Evolutionary conservation across 495 filamentous ascomycete species (phyloP), one percentile per base, ranked within the genome.

Genomic region (Podospora appendiculata): DNA sequence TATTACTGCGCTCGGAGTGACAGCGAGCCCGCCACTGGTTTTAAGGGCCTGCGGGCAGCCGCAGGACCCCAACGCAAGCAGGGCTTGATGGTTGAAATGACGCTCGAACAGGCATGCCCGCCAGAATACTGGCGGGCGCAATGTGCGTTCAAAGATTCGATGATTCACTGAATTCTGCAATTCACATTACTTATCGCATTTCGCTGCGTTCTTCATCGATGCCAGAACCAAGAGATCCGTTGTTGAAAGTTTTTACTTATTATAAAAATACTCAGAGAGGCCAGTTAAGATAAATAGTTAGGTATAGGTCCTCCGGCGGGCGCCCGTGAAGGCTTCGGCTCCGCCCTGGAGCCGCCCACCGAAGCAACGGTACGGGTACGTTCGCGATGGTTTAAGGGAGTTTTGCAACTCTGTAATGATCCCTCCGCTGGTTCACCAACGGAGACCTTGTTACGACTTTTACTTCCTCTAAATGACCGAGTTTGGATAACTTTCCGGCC

Each of bases 391-490:
- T 64, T 72, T 51, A 11, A 13, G 54, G 58, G 61, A 56, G 58
- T 62, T 56, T 47, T 58, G 38, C 51, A 60, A 63, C 65, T 77
- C 70, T 49, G 60, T 83, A 83, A 82, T 83, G 78, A 81, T 81
- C 78, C 78, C 77, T 82, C 78, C 75, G 77, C 76, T 82, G 75
- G 79, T 83, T 83, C 76, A 83, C 78, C 79, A 83, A 84, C 78
- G 78, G 81, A 85, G 79, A 83, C 79, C 79, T 84, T 83, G 75
- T 84, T 83, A 83, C 79, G 77, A 82, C 78, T 83, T 83, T 84
- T 84, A 82, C 81, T 83, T 84, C 77, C 79, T 83, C 79, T 84
- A 81, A 82, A 82, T 82, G 78, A 81, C 76, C 76, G 75, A 81
- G 81, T 84, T 83, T 84, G 76, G 80, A 74, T 70, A 83, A 76